These are phyloP conservation scores for Wickerhamomyces ciferrii DNA, from an alignment of 805 yeast species.

Conservation along the genomic window DNA sequence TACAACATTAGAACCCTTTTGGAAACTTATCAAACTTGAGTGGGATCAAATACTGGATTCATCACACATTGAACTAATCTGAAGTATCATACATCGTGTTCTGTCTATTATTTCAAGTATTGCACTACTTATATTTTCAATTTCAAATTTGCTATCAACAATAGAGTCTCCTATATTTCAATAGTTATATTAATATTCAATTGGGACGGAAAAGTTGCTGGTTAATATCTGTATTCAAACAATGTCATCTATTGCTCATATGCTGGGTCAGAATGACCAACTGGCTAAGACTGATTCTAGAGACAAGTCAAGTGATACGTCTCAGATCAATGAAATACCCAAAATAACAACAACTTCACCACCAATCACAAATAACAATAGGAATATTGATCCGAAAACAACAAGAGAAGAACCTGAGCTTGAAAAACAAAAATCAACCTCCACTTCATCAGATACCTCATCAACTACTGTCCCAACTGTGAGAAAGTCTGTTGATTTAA, in stretches of 20 bases:
- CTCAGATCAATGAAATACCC: background rate
- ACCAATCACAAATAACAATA: background rate
- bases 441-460: background rate
- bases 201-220: no score
- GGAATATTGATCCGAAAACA: background rate
- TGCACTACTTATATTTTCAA: no score
- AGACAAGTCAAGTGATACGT: background rate
- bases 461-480: background rate
- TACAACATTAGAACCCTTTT: no score
- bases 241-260: conserved; percentile 8
- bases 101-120: no score
- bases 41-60: no score
- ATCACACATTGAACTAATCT: no score
- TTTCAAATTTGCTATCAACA: no score
- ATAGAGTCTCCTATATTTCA: no score
- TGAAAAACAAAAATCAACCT: background rate
- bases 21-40: no score
- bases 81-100: no score
- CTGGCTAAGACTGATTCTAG: background rate
- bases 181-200: no score
- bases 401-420: background rate
- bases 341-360: background rate
- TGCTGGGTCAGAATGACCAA: background rate
- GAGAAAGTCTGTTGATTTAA: background rate
- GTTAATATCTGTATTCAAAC: no score